phyloP scores from a whole-genome alignment of 768 basidiomycete genomes.

The button mushroom (Agaricus bisporus) region DNA sequence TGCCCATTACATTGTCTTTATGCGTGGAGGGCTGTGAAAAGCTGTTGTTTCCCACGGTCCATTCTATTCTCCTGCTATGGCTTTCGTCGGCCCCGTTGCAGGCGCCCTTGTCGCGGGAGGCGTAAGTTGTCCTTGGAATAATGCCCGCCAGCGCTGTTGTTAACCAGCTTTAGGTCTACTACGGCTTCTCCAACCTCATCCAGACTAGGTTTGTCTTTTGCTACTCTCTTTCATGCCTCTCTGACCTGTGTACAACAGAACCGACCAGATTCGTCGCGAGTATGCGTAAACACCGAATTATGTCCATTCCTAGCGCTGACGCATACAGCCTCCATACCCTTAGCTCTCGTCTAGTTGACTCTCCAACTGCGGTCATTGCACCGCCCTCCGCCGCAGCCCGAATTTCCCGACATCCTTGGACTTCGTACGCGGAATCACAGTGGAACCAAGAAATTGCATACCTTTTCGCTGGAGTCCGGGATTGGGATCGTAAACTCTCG shows the following conservation, averaged over 20 bases:
- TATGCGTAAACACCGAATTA: constrained; percentile 22
- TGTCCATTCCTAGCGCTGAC: not conserved
- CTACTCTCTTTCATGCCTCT: not conserved
- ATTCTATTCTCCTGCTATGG: constrained; percentile 31
- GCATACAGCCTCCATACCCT: constrained; percentile 39
- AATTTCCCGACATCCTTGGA: constrained; percentile 41
- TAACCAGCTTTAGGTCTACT: constrained; percentile 45
- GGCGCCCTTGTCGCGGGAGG: constrained; percentile 66
- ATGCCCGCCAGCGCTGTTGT: not conserved
- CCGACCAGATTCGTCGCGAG: constrained; percentile 51
- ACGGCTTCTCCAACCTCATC: constrained; percentile 65
- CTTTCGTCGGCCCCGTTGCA: constrained; percentile 60
- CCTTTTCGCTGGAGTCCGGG: constrained; percentile 35
- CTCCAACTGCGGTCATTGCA: constrained; percentile 40
- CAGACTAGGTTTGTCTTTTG: constrained; percentile 37
- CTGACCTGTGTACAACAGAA: constrained; percentile 29
- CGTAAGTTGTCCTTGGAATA: constrained; percentile 28
- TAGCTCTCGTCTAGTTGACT: constrained; percentile 43
- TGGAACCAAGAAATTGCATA: constrained; percentile 57
- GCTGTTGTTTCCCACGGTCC: not conserved
- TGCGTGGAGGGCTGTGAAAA: no score
- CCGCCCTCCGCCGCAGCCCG: constrained; percentile 51
- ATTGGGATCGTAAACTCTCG: constrained; percentile 39
- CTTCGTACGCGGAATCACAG: constrained; percentile 39
- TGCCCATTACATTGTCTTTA: no score